A percentile compares a stretch with the other conserved stretches of the same genome.
Evolutionary conservation across 768 basidiomycete species (phyloP).

Genomic region (Mycena maculata): DNA sequence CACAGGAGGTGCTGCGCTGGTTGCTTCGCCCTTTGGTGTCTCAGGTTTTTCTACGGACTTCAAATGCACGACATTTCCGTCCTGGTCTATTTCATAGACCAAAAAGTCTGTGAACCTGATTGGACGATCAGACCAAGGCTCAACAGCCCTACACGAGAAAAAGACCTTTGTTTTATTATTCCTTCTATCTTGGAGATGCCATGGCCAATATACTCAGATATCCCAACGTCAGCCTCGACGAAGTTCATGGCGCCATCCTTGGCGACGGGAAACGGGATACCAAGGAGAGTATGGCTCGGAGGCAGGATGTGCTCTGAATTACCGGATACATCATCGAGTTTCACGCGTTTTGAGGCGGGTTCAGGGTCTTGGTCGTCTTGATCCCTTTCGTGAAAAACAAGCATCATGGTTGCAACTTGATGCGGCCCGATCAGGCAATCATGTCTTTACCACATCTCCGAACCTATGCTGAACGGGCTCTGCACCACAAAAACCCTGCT

Average conservation of each 20-base stretch:
- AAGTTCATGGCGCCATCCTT: conserved; percentile 66
- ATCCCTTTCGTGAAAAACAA: conserved; percentile 63
- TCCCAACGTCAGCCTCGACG: conserved; percentile 87
- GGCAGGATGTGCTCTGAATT: conserved; percentile 63
- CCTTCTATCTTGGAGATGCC: conserved; percentile 82
- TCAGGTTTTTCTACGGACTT: conserved; percentile 82
- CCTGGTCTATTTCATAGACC: conserved; percentile 90
- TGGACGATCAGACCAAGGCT: not conserved
- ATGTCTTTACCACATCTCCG: conserved; percentile 52
- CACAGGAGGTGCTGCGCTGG: conserved; percentile 31
- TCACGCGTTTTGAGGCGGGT: conserved; percentile 57
- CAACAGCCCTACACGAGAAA: conserved; percentile 13
- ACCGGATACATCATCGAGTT: conserved; percentile 47
- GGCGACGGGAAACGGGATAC: conserved; percentile 62
- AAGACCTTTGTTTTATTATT: conserved; percentile 96
- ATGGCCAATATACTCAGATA: conserved; percentile 84
- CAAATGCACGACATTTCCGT: conserved; percentile 83
- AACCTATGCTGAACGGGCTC: conserved; percentile 73
- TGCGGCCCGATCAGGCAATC: conserved; percentile 36
- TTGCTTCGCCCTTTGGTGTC: conserved; percentile 57
- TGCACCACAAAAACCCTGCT: conserved; percentile 74
- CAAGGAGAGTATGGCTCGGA: conserved; percentile 79
- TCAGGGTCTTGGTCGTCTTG: conserved; percentile 57
- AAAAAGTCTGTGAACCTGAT: conserved; percentile 95
- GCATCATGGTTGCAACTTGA: conserved; percentile 31